phyloP scores from a whole-genome alignment of 2,329 filamentous ascomycete genomes.

The Neoscytalidium dimidiatum region DNA sequence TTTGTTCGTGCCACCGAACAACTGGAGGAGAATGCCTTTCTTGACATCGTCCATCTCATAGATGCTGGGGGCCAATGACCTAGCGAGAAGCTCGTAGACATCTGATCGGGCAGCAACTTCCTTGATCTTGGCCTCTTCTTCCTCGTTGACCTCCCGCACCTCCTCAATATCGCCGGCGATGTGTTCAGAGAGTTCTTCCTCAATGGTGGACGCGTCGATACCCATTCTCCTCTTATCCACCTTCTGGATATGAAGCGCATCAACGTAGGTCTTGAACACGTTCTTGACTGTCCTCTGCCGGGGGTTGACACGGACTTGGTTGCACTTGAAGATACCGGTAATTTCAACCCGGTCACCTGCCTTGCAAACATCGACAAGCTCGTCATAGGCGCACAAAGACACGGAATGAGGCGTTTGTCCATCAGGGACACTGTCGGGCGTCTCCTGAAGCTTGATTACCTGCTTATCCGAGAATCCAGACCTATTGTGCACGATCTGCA shows the following conservation, averaged over 20 bases:
- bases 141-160: constrained; percentile 76
- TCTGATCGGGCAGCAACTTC: constrained; percentile 77
- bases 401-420: constrained; percentile 98
- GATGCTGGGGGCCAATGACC: constrained; percentile 90
- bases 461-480: constrained; percentile 96
- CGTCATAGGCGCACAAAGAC: constrained; percentile 93
- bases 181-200: constrained; percentile 75
- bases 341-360: constrained; percentile 95
- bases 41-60: constrained; percentile 99
- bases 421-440: constrained; percentile 89
- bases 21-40: constrained; percentile 93
- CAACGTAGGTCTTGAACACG: constrained; percentile 97
- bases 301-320: constrained; percentile 90
- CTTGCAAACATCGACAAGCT: constrained; percentile 96
- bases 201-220: constrained; percentile 84
- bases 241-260: constrained; percentile 94
- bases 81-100: constrained; percentile 87
- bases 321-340: constrained; percentile 95
- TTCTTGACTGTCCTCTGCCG: constrained; percentile 90
- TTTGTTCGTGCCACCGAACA: constrained; percentile 98
- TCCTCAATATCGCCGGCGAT: constrained; percentile 75
- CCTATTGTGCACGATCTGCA: constrained; percentile 97
- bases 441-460: constrained; percentile 97
- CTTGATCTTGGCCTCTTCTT: constrained; percentile 88
- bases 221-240: constrained; percentile 94